Evolutionary conservation across 169 alveolate species (phyloP), one percentile per base, ranked within the genome.

Genomic region (Toxoplasma gondii): DNA sequence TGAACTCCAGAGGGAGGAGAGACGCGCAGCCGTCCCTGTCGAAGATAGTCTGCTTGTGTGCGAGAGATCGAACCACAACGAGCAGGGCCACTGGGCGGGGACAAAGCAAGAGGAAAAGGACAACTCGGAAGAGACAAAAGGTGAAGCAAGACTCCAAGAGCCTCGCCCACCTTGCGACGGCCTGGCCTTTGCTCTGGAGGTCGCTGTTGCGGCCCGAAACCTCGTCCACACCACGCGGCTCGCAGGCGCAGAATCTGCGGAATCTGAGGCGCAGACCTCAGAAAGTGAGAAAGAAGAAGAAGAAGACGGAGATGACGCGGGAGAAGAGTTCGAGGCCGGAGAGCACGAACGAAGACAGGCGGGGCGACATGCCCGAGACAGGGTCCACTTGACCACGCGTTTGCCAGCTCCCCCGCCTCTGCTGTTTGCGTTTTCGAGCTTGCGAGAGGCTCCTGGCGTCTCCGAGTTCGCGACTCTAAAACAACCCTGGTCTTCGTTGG

Each of bases 341-440:
- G 31, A 29, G 90, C n/a, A 44, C 27, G 4, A 49, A 41, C 38
- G 54, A 43, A 24, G 69, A n/a, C 45, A 19, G 64, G 4, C 2
- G 38, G 17, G 38, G 64, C 41, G 67, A 38, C 44, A 80, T 7
- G 24, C 22, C 4, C 27, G 41, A 38, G 88, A 82, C 38, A 12
- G 31, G n/a, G 45, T 39, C 22, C 67, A 24, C 27, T n/a, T 78
- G 39, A 38, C 86, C 7, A 17, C 44, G 45, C 34, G 7, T 16
- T 16, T 74, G 39, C 84, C 84, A 10, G 39, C 27, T 1, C 84
- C 90, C 34, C 90, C 90, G 36, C 90, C 90, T 82, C 67, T 82
- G 53, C n/a, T 82, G 69, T 82, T 82, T 82, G 90, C 90, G 39
- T 82, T 82, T 41, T 29, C 39, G 38, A 82, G 90, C 67, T 17